Conservation (phyloP, 148 eudicot species). For the Salicornia ramosissima region DNA sequence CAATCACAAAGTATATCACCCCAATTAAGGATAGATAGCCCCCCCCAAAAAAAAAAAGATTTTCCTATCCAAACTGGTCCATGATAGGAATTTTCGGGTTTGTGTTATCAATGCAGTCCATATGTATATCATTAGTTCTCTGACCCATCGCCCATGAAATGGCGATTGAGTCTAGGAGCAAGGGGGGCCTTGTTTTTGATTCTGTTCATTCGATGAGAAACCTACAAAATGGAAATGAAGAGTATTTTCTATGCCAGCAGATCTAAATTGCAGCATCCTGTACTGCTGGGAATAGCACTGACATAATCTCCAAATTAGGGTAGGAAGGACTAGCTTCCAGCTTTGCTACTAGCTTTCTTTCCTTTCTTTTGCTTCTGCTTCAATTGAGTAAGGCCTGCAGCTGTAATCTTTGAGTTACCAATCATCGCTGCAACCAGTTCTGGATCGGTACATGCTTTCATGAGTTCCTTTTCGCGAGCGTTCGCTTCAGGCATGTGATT, state of each 20-base stretch:
- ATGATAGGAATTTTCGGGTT: neutral
- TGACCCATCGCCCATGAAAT: neutral
- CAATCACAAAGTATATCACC: too few relatives aligned
- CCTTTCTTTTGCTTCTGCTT: constrained; percentile 95
- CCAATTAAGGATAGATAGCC: too few relatives aligned
- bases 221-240: neutral
- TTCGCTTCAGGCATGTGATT: constrained; percentile 73
- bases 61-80: neutral
- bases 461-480: constrained; percentile 82
- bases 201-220: neutral
- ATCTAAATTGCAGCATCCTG: neutral
- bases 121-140: neutral
- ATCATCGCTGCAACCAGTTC: constrained; percentile 88
- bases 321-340: constrained; percentile 5
- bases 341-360: constrained; percentile 61
- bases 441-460: constrained; percentile 98
- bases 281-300: neutral
- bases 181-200: neutral
- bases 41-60: too few relatives aligned
- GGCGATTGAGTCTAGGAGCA: neutral
- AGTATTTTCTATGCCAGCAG: neutral
- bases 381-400: constrained; percentile 83
- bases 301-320: neutral
- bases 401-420: constrained; percentile 77
- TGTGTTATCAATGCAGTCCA: too few relatives aligned